Evolutionary conservation across 2,329 filamentous ascomycete genomes (phyloP).

Genomic region (Alternaria hordeiaustralica): DNA sequence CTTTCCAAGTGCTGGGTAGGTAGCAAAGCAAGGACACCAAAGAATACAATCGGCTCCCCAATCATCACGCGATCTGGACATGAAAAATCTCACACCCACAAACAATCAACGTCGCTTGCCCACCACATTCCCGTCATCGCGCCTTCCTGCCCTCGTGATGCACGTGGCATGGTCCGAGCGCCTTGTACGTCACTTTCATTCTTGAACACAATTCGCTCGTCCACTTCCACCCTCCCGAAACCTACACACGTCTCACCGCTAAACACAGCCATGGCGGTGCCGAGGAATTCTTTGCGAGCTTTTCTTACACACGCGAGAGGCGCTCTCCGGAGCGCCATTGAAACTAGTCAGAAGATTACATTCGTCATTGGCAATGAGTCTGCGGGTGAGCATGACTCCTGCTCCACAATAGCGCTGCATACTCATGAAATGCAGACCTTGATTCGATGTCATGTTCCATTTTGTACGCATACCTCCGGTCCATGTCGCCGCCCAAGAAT

Average conservation of each 20-base stretch:
- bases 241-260: conserved; percentile 17
- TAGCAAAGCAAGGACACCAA: not conserved
- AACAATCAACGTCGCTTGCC: not conserved
- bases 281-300: conserved; percentile 54
- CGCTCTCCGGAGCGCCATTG: conserved; percentile 50
- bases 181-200: conserved; percentile 21
- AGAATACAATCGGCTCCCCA: not conserved
- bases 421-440: conserved; percentile 64
- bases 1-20: conserved; percentile 13
- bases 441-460: conserved; percentile 80
- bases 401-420: not conserved
- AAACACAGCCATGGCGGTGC: conserved; percentile 46
- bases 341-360: conserved; percentile 51
- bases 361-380: conserved; percentile 63
- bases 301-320: conserved; percentile 56
- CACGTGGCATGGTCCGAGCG: conserved; percentile 21
- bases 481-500: conserved; percentile 58
- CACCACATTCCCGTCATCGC: not conserved
- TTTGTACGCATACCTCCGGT: conserved; percentile 75
- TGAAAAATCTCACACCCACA: not conserved
- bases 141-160: conserved; percentile 4
- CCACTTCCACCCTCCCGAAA: conserved; percentile 2
- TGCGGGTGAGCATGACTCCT: conserved; percentile 46
- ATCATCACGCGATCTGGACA: not conserved
- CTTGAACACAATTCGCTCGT: conserved; percentile 1